A percentile compares a stretch with the other conserved stretches of the same genome.
These are phyloP conservation scores for Spatholobus suberectus DNA, from an alignment of 306 rosid species.

Conservation along the genomic window DNA sequence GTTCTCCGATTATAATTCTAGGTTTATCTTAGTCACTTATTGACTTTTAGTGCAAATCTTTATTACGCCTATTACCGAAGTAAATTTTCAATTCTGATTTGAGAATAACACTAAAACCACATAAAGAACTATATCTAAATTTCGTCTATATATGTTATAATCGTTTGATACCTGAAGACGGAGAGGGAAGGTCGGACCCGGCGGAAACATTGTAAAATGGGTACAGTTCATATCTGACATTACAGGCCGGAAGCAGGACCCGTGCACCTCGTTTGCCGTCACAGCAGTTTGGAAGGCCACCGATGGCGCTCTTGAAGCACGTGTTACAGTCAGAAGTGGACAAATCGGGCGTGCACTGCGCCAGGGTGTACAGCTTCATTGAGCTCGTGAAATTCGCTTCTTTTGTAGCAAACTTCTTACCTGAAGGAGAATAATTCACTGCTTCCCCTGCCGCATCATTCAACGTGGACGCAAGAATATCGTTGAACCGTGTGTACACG, in stretches of 20 bases:
- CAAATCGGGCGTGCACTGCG: conserved; percentile 53
- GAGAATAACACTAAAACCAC: no score
- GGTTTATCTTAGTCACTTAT: no score
- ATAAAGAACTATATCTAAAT: no score
- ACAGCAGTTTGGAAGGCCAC: conserved; percentile 13
- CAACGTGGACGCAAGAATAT: conserved; percentile 32
- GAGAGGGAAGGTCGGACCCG: not conserved
- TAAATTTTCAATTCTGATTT: no score
- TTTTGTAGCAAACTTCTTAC: conserved; percentile 42
- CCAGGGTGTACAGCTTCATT: conserved; percentile 45
- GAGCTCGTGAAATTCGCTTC: conserved; percentile 31
- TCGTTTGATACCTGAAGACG: conserved; percentile 38
- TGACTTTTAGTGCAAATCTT: no score
- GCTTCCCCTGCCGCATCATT: not conserved
- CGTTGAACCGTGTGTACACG: not conserved
- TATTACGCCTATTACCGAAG: no score
- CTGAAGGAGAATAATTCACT: conserved; percentile 29
- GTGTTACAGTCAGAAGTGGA: conserved; percentile 22
- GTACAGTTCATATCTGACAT: conserved; percentile 46
- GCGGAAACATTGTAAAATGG: conserved; percentile 46
- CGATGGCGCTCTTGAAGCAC: conserved; percentile 40
- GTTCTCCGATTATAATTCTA: no score
- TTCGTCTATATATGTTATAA: no score
- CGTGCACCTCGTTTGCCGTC: conserved; percentile 43
- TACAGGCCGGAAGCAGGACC: conserved; percentile 44